Percentiles rank a stretch among this genome's conserved stretches.
Conservation (phyloP, 176 grass and related monocot species). For the Phyllostachys edulis region DNA sequence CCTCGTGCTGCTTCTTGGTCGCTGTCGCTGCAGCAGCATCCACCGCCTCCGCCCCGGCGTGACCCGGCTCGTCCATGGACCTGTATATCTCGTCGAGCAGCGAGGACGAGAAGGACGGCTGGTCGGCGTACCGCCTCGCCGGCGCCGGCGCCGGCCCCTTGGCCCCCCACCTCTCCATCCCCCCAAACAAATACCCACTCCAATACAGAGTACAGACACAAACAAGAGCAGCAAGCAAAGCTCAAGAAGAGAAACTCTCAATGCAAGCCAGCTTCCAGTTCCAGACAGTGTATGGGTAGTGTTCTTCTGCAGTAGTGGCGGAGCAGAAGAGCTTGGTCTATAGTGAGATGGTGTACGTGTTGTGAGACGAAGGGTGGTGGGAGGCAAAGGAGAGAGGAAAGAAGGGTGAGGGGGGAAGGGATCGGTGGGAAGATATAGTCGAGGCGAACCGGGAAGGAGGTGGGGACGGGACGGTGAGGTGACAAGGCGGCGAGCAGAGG, state of each 20-base stretch:
- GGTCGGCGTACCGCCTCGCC: slow-evolving; percentile 41
- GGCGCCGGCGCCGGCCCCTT: slow-evolving; percentile 4
- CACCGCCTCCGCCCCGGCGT: background rate
- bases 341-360: background rate
- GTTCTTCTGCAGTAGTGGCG: background rate
- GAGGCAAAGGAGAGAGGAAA: slow-evolving; percentile 24
- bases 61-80: slow-evolving; percentile 76
- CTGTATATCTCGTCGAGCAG: slow-evolving; percentile 91
- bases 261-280: background rate
- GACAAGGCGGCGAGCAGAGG: slow-evolving; percentile 24
- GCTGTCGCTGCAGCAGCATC: background rate
- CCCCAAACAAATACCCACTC: background rate
- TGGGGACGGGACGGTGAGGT: slow-evolving; percentile 3
- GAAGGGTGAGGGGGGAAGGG: slow-evolving; percentile 34
- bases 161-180: slow-evolving; percentile 57
- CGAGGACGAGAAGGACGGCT: slow-evolving; percentile 97
- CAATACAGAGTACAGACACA: background rate
- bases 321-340: background rate
- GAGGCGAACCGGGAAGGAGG: background rate
- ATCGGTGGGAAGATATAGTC: slow-evolving; percentile 48
- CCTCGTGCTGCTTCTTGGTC: slow-evolving; percentile 32
- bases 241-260: background rate
- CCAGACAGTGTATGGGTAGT: background rate
- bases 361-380: background rate
- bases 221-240: background rate